Evolutionary conservation across 2,329 filamentous ascomycete genomes (phyloP).

Genomic region (Cladophialophora bantiana): DNA sequence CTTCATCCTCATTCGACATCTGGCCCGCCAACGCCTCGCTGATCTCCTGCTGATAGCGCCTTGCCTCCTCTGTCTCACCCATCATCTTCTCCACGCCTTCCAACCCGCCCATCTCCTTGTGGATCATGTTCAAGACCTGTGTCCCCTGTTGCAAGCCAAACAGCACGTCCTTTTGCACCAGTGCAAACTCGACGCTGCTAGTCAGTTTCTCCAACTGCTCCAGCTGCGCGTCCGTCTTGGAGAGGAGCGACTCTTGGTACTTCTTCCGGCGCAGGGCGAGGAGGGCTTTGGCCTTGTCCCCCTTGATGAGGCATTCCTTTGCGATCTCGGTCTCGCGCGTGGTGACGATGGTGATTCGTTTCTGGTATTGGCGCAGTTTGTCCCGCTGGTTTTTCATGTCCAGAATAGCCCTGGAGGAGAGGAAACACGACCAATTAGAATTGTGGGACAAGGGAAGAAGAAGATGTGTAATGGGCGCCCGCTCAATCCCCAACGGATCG

Average conservation of each 20-base stretch:
- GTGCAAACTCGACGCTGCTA: constrained; percentile 88
- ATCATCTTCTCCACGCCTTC: constrained; percentile 94
- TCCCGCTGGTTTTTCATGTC: constrained; percentile 98
- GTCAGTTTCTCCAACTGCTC: constrained; percentile 90
- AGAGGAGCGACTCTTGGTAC: constrained; percentile 88
- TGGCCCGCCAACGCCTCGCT: constrained; percentile 87
- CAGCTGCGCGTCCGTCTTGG: constrained; percentile 91
- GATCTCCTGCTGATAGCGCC: constrained; percentile 94
- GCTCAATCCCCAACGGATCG: neutral
- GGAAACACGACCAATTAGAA: neutral
- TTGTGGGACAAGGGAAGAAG: too few species aligned
- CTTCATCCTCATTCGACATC: constrained; percentile 94
- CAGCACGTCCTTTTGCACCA: constrained; percentile 95
- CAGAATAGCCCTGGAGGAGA: constrained; percentile 77
- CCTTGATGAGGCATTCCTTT: constrained; percentile 77
- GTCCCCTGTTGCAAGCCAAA: constrained; percentile 94
- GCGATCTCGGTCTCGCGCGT: constrained; percentile 87
- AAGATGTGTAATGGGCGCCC: too few species aligned
- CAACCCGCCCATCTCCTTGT: constrained; percentile 93
- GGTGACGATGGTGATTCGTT: constrained; percentile 84
- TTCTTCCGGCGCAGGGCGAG: constrained; percentile 93
- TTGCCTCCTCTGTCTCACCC: constrained; percentile 87
- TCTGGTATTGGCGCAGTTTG: constrained; percentile 95
- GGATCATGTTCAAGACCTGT: constrained; percentile 85
- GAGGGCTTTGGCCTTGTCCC: constrained; percentile 81